These are phyloP conservation scores for Lepidium didymum DNA, from an alignment of 345 rosid genomes.

Conservation along the genomic window DNA sequence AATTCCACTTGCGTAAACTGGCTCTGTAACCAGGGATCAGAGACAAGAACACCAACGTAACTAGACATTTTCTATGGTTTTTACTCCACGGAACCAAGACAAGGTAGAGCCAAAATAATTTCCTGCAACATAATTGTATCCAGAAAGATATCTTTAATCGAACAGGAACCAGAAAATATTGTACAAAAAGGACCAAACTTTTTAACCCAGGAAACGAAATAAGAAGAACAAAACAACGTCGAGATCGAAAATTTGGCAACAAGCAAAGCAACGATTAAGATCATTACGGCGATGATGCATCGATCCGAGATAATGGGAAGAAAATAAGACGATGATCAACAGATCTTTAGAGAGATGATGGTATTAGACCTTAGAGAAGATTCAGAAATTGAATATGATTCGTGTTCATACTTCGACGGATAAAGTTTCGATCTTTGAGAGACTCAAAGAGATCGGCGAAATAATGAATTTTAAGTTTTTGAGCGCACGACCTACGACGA, in stretches of 20 bases:
- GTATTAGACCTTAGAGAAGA: conserved; percentile 3
- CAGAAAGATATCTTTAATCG: conserved; percentile 10
- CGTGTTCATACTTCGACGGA: background rate
- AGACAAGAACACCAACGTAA: conserved; percentile 84
- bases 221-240: background rate
- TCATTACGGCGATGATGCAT: background rate
- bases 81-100: background rate
- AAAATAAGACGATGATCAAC: background rate
- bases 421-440: background rate
- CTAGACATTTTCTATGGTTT: conserved; percentile 52
- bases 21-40: conserved; percentile 97
- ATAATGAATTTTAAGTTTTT: background rate
- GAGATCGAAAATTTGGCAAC: background rate
- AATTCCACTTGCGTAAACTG: conserved; percentile 99
- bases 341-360: background rate
- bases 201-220: background rate
- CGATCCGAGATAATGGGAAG: conserved; percentile 3
- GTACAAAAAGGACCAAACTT: background rate
- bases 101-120: background rate
- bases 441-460: background rate
- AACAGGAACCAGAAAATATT: conserved; percentile 1
- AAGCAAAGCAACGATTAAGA: background rate
- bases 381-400: background rate
- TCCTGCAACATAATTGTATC: conserved; percentile 4
- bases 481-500: conserved; percentile 10